Evolutionary conservation across 192 early-diverging fungal species (phyloP).

Genomic region (Powellomyces hirtus): DNA sequence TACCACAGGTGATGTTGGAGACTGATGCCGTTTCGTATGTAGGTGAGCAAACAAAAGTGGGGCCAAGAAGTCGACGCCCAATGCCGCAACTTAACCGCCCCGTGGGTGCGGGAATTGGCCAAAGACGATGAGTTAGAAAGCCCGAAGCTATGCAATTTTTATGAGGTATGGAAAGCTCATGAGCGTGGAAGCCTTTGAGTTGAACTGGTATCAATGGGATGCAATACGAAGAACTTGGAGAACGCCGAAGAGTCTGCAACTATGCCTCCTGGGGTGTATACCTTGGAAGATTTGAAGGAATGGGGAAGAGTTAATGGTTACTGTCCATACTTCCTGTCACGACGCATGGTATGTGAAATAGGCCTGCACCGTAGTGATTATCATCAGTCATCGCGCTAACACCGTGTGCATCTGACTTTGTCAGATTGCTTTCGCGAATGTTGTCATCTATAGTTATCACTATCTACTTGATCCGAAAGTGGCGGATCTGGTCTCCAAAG

Average conservation of each 20-base stretch:
- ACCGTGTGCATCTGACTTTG: too few species aligned
- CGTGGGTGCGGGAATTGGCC: constrained; percentile 84
- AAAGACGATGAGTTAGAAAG: constrained; percentile 34
- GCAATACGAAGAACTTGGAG: constrained; percentile 76
- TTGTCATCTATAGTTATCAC: constrained; percentile 98
- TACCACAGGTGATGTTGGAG: too few species aligned
- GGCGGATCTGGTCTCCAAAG: constrained; percentile 94
- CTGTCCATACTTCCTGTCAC: constrained; percentile 94
- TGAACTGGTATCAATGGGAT: constrained; percentile 35
- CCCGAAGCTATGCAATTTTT: constrained; percentile 74
- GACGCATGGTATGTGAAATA: constrained; percentile 63
- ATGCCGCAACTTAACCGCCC: constrained; percentile 89
- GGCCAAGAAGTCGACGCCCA: constrained; percentile 84
- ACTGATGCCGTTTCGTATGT: background rate
- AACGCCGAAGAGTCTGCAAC: constrained; percentile 54
- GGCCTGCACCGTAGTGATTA: background rate
- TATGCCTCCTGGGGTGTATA: constrained; percentile 91
- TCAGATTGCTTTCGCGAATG: constrained; percentile 85
- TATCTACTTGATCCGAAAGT: constrained; percentile 99
- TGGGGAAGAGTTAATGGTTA: constrained; percentile 69
- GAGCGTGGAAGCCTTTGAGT: too few species aligned
- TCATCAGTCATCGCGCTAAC: too few species aligned
- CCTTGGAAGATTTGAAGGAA: constrained; percentile 88
- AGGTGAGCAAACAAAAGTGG: constrained; percentile 82
- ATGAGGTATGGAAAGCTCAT: constrained; percentile 52